phyloP scores from a whole-genome alignment of 257 asterid species.

The Scutellaria barbata region DNA sequence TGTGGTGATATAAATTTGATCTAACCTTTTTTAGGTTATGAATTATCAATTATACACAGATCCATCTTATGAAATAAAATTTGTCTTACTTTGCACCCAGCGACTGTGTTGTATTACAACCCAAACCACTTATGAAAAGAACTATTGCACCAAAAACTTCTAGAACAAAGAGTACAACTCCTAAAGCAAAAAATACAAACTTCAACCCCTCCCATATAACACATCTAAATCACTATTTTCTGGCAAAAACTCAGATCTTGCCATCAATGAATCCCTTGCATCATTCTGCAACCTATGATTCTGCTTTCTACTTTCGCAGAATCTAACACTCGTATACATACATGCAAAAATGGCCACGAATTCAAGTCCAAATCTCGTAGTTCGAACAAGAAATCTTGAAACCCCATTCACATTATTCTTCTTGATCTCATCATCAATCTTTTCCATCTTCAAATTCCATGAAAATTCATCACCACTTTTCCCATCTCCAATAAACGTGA shows the following conservation, averaged over 20 bases:
- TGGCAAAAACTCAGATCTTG: slow-evolving; percentile 9
- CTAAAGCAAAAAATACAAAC: too few relatives aligned
- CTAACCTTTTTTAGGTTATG: too few relatives aligned
- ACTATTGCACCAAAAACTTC: too few relatives aligned
- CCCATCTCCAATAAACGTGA: slow-evolving; percentile 42
- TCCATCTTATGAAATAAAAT: too few relatives aligned
- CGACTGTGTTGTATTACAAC: too few relatives aligned
- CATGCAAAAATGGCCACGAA: slow-evolving; percentile 44
- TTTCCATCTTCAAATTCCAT: slow-evolving; percentile 29
- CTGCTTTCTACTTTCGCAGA: slow-evolving; percentile 33
- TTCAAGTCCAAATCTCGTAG: slow-evolving; percentile 44
- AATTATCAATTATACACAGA: too few relatives aligned
- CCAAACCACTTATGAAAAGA: too few relatives aligned
- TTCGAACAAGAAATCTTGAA: slow-evolving; percentile 27
- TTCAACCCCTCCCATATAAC: slow-evolving; percentile 54
- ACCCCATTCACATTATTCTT: slow-evolving; percentile 24
- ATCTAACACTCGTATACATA: slow-evolving; percentile 35
- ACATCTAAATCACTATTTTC: slow-evolving; percentile 41
- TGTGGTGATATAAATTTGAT: too few relatives aligned
- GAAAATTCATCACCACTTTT: slow-evolving; percentile 31
- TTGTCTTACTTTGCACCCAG: too few relatives aligned
- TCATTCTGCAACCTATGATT: background rate
- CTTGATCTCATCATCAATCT: background rate
- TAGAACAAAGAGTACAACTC: background rate
- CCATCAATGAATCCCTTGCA: slow-evolving; percentile 11